These are phyloP conservation scores for Chalaropsis ovoidea DNA, from an alignment of 2,329 filamentous ascomycete species.

Conservation along the genomic window DNA sequence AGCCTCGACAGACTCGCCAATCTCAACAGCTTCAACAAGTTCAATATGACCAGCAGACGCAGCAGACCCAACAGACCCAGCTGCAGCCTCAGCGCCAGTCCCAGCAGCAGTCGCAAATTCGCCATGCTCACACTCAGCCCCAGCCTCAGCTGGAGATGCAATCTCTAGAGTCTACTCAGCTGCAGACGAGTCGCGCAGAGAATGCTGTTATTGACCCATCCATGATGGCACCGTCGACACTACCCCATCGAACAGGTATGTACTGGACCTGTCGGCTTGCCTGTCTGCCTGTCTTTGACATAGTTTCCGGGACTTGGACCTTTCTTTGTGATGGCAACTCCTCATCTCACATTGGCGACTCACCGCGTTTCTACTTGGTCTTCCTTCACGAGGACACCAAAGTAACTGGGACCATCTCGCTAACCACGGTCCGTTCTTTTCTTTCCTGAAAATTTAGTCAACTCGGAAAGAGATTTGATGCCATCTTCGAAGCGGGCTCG, in stretches of 20 bases:
- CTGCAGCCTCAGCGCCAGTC: neutral
- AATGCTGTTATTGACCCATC: neutral
- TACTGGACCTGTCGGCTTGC: neutral
- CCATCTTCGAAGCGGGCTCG: constrained; percentile 21
- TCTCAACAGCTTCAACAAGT: neutral
- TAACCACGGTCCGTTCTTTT: neutral
- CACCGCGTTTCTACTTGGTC: too few relatives aligned
- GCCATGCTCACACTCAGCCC: neutral
- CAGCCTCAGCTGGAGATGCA: neutral
- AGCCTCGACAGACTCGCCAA: neutral
- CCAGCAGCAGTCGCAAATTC: neutral
- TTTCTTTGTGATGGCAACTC: too few relatives aligned
- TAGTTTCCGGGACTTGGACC: too few relatives aligned
- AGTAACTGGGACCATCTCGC: neutral
- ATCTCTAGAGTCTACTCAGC: neutral
- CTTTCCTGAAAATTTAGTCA: neutral
- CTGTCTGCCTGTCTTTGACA: too few relatives aligned
- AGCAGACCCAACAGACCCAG: neutral
- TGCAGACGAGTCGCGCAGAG: neutral
- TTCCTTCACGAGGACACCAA: too few relatives aligned
- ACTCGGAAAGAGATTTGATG: constrained; percentile 7
- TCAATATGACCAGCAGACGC: neutral
- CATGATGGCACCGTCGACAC: neutral
- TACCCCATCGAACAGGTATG: neutral
- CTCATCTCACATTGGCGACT: too few relatives aligned